These are phyloP conservation scores for Cryptosporidium sp. DNA, from an alignment of 169 alveolate genomes.

Conservation along the genomic window DNA sequence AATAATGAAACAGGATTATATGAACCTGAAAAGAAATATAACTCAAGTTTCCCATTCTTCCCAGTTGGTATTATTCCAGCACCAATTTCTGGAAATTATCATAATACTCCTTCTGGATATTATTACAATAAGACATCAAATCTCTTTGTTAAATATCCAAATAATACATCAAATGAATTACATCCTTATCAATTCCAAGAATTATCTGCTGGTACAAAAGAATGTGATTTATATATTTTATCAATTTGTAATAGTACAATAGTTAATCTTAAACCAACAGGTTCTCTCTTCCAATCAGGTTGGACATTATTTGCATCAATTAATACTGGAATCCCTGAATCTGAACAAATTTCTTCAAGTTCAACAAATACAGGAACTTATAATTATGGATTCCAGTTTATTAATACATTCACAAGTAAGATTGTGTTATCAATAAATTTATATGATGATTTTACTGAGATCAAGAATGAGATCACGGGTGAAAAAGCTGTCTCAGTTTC, in stretches of 20 bases:
- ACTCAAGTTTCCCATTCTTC: constrained; percentile 20
- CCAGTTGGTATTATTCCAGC: constrained; percentile 16
- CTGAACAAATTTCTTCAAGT: not conserved
- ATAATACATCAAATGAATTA: not conserved
- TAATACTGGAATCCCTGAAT: constrained; percentile 6
- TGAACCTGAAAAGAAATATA: constrained; percentile 12
- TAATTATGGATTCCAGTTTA: constrained; percentile 30
- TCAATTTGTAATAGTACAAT: constrained; percentile 13
- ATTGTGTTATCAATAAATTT: not conserved
- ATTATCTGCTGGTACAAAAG: constrained; percentile 13
- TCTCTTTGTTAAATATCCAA: constrained; percentile 10
- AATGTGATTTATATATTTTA: constrained; percentile 2
- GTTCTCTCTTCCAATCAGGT: constrained; percentile 15
- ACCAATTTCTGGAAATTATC: constrained; percentile 17
- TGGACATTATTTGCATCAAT: constrained; percentile 32
- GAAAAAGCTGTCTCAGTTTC: constrained; percentile 30
- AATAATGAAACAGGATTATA: not conserved
- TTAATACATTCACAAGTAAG: constrained; percentile 16
- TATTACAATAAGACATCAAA: constrained; percentile 3
- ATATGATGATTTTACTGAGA: constrained; percentile 6
- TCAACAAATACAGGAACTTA: not conserved
- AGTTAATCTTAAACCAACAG: constrained; percentile 18
- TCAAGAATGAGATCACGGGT: constrained; percentile 30
- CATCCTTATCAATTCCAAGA: constrained; percentile 25
- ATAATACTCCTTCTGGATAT: constrained; percentile 23